Evolutionary conservation across 2,329 filamentous ascomycete species (phyloP), one percentile per base, ranked within the genome.

Genomic region (Calonectria naviculata): DNA sequence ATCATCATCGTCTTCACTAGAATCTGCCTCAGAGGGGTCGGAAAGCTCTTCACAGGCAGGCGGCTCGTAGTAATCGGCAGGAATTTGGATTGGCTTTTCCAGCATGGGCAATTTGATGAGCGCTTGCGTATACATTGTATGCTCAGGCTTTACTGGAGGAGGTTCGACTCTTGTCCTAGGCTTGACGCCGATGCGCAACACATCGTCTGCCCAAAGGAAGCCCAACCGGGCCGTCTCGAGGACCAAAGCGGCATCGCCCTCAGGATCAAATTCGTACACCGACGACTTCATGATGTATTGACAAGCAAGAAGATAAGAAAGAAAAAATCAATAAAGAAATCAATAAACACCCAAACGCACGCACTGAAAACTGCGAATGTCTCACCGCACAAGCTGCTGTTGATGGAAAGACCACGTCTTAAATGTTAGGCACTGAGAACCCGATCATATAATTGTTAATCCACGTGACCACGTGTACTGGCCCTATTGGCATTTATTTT

Each of bases 341-440:
- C 7, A 41, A 19, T 4, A n/a, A 21, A 34, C n/a, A 26, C 52
- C 13, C 34, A 8, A n/a, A 38, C 52, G 31, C 52, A 58, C 52
- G 21, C 52, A 38, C 21, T 24, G n/a, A 36, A 38, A 38, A 19
- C 15, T 38, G 31, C 1, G 15, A 38, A 38, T 58, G 52, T 58
- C 52, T 58, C 24, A 24, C 52, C 5, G n/a, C 24, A 36, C 38
- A 58, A 19, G n/a, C 21, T 17, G 6, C 5, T 0, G 3, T 36
- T 19, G 9, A 9, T 21, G 52, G 24, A 58, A 24, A 5, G 15
- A 26, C 15, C 4, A 4, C 2, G 31, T 58, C 52, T 58, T 58
- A 58, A 58, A 58, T 58, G 31, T 58, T 58, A 58, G 52, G 52
- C 52, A 28, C 52, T 58, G 34, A 38, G 31, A 26, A n/a, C 52